A percentile compares a stretch with the other conserved stretches of the same genome.
These are phyloP conservation scores for Calonectria pauciramosa DNA, from an alignment of 2,329 filamentous ascomycete species.

Conservation along the genomic window DNA sequence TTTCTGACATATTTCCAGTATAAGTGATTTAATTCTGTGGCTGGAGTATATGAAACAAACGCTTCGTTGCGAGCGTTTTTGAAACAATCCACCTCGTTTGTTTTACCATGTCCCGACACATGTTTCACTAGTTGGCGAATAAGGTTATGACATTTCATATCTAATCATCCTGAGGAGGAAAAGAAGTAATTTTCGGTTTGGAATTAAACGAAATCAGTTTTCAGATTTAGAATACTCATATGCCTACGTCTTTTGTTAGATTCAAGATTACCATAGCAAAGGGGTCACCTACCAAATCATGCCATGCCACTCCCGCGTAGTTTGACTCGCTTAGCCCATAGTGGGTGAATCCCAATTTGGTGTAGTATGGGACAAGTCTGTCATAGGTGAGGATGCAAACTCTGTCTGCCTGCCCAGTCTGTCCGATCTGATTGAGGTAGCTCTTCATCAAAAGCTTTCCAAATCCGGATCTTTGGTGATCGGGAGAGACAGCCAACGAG, in stretches of 20 bases:
- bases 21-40: background rate
- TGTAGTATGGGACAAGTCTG: constrained; percentile 46
- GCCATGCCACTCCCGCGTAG: constrained; percentile 48
- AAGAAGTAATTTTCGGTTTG: background rate
- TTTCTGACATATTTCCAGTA: background rate
- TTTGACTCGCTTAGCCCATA: constrained; percentile 47
- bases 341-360: constrained; percentile 48
- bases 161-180: background rate
- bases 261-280: too few species aligned
- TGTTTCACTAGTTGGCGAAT: background rate
- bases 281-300: constrained; percentile 44
- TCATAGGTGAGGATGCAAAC: constrained; percentile 49
- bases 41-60: background rate
- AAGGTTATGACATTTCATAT: background rate
- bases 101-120: background rate
- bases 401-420: constrained; percentile 35
- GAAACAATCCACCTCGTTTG: background rate
- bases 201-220: background rate
- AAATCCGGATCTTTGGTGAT: constrained; percentile 41
- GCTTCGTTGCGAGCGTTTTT: background rate
- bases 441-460: constrained; percentile 42
- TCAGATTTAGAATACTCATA: background rate
- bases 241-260: background rate
- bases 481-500: constrained; percentile 44
- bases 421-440: constrained; percentile 40